Conservation (phyloP, 345 rosid genomes). For the Eucalyptus polybractea region DNA sequence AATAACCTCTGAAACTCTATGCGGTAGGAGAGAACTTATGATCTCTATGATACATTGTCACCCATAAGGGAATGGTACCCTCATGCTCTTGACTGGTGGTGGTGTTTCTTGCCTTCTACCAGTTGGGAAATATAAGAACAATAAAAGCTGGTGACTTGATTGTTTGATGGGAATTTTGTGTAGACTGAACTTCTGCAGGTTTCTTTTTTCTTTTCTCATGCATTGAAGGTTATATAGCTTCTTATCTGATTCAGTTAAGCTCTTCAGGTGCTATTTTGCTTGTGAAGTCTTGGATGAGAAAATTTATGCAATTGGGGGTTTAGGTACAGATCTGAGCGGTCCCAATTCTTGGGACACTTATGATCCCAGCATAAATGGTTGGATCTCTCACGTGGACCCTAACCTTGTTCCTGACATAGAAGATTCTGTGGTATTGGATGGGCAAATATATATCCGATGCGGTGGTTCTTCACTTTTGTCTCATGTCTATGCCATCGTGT, state of each 20-base stretch:
- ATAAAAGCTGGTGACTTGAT: not conserved
- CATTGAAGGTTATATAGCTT: not conserved
- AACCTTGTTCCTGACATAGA: constrained; percentile 36
- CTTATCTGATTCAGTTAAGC: not conserved
- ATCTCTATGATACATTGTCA: not conserved
- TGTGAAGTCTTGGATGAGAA: constrained; percentile 52
- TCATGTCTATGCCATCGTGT: constrained; percentile 19
- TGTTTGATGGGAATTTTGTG: not conserved
- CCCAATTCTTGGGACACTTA: constrained; percentile 55
- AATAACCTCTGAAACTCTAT: not conserved
- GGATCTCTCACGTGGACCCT: constrained; percentile 23
- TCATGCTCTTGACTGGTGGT: not conserved
- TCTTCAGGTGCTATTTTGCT: constrained; percentile 67
- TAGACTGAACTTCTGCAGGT: not conserved
- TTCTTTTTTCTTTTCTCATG: not conserved
- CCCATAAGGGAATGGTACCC: not conserved
- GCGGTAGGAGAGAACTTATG: not conserved
- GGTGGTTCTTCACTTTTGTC: constrained; percentile 17
- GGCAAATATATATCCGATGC: constrained; percentile 45
- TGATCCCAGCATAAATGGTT: constrained; percentile 34
- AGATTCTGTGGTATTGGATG: constrained; percentile 61
- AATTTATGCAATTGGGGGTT: constrained; percentile 64
- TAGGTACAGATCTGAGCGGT: constrained; percentile 26
- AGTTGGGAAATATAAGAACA: not conserved
- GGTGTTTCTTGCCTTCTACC: not conserved